Base-by-base conservation (phyloP, 1,284 basidiomycete genomes). In the Sanguinoderma infundibulare region DNA sequence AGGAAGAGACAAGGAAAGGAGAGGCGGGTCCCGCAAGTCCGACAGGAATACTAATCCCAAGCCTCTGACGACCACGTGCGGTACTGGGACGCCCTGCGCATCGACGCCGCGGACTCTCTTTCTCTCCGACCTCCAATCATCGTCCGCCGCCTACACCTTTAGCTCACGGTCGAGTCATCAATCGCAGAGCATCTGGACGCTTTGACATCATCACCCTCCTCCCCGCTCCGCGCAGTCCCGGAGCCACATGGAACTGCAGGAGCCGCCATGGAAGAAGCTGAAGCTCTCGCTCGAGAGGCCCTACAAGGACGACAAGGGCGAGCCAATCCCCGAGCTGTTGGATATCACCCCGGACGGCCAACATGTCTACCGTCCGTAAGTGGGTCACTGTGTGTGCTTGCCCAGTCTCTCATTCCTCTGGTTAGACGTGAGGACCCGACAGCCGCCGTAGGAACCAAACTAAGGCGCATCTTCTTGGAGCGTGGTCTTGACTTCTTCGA, bases 401-500 rank as follows among this genome's bases (percentile, higher is more conserved):
- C 17, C 28, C 40, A 15, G 14, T 36, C n/a, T 47, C 54, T 62
- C 53, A 59, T 42, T 3, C 40, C 28, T 17, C 50, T 35, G 32
- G 28, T 24, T 54, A 91, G 84, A 62, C 82, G 82, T 71, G 83
- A 84, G 69, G 81, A 83, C 60, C 76, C 83, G 9, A 78, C 82
- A 7, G 79, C 83, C 40, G 74, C 77, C 50, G 78, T 92, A 20
- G 85, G 85, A 40, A 79, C 86, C 46, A 88, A 86, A 51, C 75
- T 94, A n/a, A 77, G 81, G 47, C 81, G 89, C 51, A 85, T 94
- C 55, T 90, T 92, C 63, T 60, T 76, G 36, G 91, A 94, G 70
- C 84, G 90, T 42, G 91, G 92, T 3, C 57, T 78, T 51, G 87
- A 92, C 69, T 91, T 92, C 69, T 91, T 92, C 68, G 88, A 91